phyloP scores from a whole-genome alignment of 2,329 filamentous ascomycete genomes.

The Paraconiothyrium sp. region DNA sequence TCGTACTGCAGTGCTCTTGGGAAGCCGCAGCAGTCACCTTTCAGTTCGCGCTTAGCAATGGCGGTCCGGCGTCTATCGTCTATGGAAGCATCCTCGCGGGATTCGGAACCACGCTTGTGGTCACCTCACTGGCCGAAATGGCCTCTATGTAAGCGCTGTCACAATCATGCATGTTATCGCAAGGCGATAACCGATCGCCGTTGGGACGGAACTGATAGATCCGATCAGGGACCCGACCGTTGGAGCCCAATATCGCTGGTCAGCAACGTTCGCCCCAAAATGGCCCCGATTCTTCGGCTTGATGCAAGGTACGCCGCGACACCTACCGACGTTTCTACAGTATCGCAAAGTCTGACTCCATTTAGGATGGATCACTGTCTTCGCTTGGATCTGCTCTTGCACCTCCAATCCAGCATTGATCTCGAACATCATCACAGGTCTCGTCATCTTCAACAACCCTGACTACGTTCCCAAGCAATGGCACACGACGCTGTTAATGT shows the following conservation, averaged over 20 bases:
- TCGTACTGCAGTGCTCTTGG: constrained; percentile 37
- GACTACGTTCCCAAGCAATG: constrained; percentile 42
- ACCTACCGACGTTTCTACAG: not conserved
- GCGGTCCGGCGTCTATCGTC: constrained; percentile 38
- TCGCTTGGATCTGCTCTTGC: constrained; percentile 49
- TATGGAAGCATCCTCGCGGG: constrained; percentile 39
- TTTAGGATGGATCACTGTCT: constrained; percentile 52
- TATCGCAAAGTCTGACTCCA: constrained; percentile 48
- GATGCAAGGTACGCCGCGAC: constrained; percentile 33
- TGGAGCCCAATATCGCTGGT: constrained; percentile 43
- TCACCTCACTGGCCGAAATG: constrained; percentile 42
- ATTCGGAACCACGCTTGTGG: constrained; percentile 40
- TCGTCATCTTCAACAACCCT: constrained; percentile 19
- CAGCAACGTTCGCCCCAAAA: constrained; percentile 33
- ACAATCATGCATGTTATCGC: constrained; percentile 32
- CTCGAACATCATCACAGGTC: constrained; percentile 31
- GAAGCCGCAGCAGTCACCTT: constrained; percentile 38
- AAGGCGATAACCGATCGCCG: not conserved
- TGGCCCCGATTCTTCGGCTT: constrained; percentile 36
- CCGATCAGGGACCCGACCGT: constrained; percentile 32
- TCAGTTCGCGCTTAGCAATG: constrained; percentile 37
- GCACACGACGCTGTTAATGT: constrained; percentile 59
- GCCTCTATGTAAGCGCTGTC: constrained; percentile 38
- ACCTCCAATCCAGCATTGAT: constrained; percentile 37
- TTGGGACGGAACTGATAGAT: constrained; percentile 1